Conservation (phyloP, 169 alveolate genomes). For the Cryptosporidium sp. region DNA sequence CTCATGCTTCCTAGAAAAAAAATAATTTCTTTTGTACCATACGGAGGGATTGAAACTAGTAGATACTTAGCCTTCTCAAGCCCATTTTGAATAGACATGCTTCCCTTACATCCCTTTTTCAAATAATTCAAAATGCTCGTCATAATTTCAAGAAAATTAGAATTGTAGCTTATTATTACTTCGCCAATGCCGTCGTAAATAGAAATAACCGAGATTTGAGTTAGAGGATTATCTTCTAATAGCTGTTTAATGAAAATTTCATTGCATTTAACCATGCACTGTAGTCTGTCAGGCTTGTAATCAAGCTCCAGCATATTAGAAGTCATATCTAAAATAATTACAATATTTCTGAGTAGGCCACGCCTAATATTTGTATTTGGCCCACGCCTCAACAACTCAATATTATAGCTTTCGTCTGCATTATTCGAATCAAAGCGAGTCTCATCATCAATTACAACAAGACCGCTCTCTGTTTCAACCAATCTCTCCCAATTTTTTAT, state of each 20-base stretch:
- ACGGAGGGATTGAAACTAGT: conserved; percentile 63
- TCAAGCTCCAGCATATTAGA: conserved; percentile 74
- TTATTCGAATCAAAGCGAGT: background rate
- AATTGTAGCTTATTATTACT: conserved; percentile 48
- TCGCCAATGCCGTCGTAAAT: conserved; percentile 29
- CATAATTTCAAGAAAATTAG: conserved; percentile 54
- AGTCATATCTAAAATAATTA: conserved; percentile 59
- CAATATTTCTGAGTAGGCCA: conserved; percentile 56
- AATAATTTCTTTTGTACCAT: conserved; percentile 67
- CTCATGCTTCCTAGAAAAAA: conserved; percentile 73
- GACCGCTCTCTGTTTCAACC: conserved; percentile 67
- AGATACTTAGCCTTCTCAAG: conserved; percentile 67
- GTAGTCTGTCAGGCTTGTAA: conserved; percentile 64
- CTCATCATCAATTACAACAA: conserved; percentile 26
- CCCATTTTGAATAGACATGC: conserved; percentile 70
- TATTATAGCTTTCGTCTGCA: background rate
- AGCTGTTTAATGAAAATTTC: conserved; percentile 44
- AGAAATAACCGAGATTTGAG: conserved; percentile 68
- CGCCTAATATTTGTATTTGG: conserved; percentile 34
- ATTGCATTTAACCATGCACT: conserved; percentile 64
- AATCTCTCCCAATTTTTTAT: conserved; percentile 58
- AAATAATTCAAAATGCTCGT: conserved; percentile 11
- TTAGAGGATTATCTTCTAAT: conserved; percentile 45
- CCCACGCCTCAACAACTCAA: conserved; percentile 12
- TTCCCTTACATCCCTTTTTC: conserved; percentile 67